These are phyloP conservation scores for Gentiana macrophylla DNA, from an alignment of 257 asterid genomes.

Conservation along the genomic window DNA sequence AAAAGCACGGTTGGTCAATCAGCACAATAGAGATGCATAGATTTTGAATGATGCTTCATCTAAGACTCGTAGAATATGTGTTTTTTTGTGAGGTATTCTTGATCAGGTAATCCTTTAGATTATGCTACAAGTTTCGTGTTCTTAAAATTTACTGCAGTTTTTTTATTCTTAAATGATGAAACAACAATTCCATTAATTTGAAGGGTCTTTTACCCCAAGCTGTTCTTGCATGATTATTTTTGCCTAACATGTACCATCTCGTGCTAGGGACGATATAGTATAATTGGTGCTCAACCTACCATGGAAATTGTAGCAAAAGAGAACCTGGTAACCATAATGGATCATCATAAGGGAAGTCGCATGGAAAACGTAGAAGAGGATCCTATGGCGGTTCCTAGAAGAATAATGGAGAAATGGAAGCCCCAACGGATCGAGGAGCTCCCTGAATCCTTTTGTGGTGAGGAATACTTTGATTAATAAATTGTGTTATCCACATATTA, in stretches of 20 bases:
- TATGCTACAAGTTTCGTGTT: no score
- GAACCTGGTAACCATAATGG: constrained; percentile 72
- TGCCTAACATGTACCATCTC: constrained; percentile 21
- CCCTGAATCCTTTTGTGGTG: constrained; percentile 94
- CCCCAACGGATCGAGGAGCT: constrained; percentile 90
- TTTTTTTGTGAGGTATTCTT: no score
- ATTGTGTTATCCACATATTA: not conserved
- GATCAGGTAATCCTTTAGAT: no score
- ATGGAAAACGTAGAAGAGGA: constrained; percentile 68
- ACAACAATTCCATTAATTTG: no score
- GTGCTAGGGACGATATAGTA: constrained; percentile 86
- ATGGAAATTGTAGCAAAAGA: constrained; percentile 93
- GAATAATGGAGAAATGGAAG: constrained; percentile 83
- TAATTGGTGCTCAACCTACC: constrained; percentile 90
- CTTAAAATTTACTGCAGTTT: no score
- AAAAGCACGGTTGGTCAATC: no score
- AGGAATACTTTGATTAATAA: constrained; percentile 9
- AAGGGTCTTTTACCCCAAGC: not conserved
- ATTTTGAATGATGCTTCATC: no score
- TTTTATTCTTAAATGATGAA: no score
- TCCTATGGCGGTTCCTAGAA: constrained; percentile 80
- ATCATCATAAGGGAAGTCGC: constrained; percentile 51
- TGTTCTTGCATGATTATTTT: constrained; percentile 2
- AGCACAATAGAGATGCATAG: no score
- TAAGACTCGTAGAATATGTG: no score